Percentiles rank a stretch among this genome's conserved stretches.
phyloP scores from a whole-genome alignment of 768 basidiomycete genomes.

The Psilocybe cubensis region DNA sequence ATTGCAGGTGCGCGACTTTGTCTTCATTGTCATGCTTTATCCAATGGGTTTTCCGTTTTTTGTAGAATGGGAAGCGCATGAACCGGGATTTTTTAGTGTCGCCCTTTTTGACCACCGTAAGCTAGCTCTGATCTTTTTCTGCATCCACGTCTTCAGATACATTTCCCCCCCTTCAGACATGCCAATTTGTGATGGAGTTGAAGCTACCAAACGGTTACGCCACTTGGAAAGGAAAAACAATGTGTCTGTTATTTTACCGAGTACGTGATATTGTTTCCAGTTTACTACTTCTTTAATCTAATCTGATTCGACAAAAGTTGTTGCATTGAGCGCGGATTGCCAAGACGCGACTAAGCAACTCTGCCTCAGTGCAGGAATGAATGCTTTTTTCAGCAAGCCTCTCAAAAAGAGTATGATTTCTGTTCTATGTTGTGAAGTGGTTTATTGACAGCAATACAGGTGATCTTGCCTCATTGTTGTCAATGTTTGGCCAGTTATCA shows the following conservation, averaged over 20 bases:
- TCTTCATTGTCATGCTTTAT: not conserved
- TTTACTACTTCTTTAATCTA: not conserved
- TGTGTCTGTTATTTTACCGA: conserved; percentile 51
- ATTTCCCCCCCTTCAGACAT: conserved; percentile 51
- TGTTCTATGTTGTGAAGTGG: not conserved
- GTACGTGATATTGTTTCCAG: conserved; percentile 36
- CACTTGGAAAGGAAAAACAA: conserved; percentile 62
- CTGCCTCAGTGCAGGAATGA: conserved; percentile 82
- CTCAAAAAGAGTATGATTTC: conserved; percentile 56
- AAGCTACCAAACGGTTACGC: conserved; percentile 69
- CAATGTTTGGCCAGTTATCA: conserved; percentile 50
- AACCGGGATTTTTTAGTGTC: conserved; percentile 69
- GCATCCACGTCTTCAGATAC: not conserved
- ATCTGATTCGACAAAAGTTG: conserved; percentile 47
- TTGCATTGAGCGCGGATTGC: conserved; percentile 76
- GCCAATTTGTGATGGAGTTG: conserved; percentile 80
- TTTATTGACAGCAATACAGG: conserved; percentile 31
- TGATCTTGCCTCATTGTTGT: conserved; percentile 56
- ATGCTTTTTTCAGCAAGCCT: conserved; percentile 76
- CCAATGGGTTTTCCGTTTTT: not conserved
- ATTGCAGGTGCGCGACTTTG: conserved; percentile 56
- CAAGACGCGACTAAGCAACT: conserved; percentile 78
- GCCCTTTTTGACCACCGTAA: conserved; percentile 79
- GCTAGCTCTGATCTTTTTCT: conserved; percentile 20
- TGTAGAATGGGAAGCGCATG: conserved; percentile 69